Conservation (phyloP, 2,329 filamentous ascomycete species). For the Aureobasidium sp. region DNA sequence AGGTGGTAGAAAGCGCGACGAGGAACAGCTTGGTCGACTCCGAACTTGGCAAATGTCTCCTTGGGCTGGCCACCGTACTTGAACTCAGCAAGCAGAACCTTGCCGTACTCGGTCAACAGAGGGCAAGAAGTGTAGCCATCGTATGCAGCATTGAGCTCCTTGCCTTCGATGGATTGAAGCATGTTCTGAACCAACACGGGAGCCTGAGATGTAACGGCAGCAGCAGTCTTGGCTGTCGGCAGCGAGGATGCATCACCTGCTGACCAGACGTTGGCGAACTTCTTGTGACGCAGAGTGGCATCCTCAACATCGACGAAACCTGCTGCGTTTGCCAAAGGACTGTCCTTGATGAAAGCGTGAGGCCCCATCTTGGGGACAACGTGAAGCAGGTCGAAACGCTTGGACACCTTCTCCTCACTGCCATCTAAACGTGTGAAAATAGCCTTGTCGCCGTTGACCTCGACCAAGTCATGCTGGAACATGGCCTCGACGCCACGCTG, state of each 20-base stretch:
- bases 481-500: conserved; percentile 29
- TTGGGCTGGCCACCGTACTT: conserved; percentile 55
- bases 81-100: conserved; percentile 57
- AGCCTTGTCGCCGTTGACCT: conserved; percentile 30
- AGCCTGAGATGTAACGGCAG: conserved; percentile 29
- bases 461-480: conserved; percentile 30
- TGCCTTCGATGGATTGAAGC: conserved; percentile 22
- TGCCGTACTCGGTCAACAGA: conserved; percentile 43
- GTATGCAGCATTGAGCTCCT: conserved; percentile 21
- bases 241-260: conserved; percentile 29
- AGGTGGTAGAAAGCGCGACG: conserved; percentile 51
- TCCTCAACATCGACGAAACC: conserved; percentile 31
- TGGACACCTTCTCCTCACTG: conserved; percentile 21
- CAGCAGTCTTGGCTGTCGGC: conserved; percentile 31
- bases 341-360: conserved; percentile 28
- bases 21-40: conserved; percentile 49
- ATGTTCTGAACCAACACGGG: conserved; percentile 30
- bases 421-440: conserved; percentile 23
- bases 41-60: conserved; percentile 51
- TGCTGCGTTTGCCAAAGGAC: conserved; percentile 25
- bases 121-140: conserved; percentile 34
- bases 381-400: conserved; percentile 30
- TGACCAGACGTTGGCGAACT: conserved; percentile 31
- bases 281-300: conserved; percentile 28
- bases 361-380: conserved; percentile 31